phyloP scores from a whole-genome alignment of 225 moss, liverwort and hornwort species.

The Polytrichum formosum region DNA sequence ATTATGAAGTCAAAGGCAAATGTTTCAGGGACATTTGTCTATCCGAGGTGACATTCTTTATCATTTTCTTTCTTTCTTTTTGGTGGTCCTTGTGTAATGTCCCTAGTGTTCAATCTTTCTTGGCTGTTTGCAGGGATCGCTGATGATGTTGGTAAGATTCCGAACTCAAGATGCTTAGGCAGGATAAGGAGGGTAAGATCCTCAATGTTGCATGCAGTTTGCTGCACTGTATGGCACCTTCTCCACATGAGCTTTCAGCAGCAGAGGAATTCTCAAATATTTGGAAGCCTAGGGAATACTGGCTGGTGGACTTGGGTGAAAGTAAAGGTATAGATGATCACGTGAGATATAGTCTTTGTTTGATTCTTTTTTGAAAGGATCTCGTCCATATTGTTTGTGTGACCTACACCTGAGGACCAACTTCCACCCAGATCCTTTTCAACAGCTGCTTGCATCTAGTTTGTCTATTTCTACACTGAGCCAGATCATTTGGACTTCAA shows the following conservation, averaged over 20 bases:
- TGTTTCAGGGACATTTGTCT: not conserved
- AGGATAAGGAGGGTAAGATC: constrained; percentile 25
- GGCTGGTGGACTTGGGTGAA: not conserved
- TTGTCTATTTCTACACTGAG: too few species aligned
- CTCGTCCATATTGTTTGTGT: not conserved
- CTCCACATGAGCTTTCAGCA: constrained; percentile 21
- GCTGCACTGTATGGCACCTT: constrained; percentile 24
- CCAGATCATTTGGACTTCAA: not conserved
- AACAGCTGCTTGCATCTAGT: not conserved
- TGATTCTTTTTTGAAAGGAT: not conserved
- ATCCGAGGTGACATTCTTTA: constrained; percentile 10
- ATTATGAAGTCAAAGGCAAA: not conserved
- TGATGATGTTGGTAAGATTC: constrained; percentile 12
- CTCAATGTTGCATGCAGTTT: constrained; percentile 15
- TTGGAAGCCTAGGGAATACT: constrained; percentile 21
- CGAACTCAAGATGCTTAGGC: constrained; percentile 1
- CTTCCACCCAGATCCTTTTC: not conserved
- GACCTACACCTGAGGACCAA: not conserved
- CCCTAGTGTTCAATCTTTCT: constrained; percentile 1
- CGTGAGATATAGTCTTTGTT: not conserved
- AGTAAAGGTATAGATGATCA: not conserved
- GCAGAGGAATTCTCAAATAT: constrained; percentile 16
- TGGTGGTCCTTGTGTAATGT: not conserved
- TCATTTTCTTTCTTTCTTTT: not conserved
- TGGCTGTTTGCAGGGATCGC: constrained; percentile 44